These are phyloP conservation scores for Populus ilicifolia DNA, from an alignment of 345 rosid genomes.

Conservation along the genomic window DNA sequence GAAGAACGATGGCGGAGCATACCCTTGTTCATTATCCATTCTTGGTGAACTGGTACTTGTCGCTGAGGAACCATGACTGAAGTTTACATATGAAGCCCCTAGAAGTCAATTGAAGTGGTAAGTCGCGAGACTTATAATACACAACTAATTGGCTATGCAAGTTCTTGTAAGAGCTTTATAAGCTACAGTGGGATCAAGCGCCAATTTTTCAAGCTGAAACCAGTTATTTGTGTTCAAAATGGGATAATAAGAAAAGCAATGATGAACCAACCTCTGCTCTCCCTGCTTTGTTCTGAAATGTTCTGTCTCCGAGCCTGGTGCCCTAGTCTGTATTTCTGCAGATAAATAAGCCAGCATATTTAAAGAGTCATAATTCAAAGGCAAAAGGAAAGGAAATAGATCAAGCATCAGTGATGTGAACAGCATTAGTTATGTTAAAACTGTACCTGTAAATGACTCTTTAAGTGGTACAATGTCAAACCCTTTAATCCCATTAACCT, in stretches of 20 bases:
- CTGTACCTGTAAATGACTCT: constrained; percentile 88
- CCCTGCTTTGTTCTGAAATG: constrained; percentile 37
- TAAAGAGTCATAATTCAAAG: background rate
- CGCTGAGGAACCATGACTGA: constrained; percentile 29
- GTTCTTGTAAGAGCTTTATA: background rate
- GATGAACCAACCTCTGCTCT: constrained; percentile 38
- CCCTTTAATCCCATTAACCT: constrained; percentile 91
- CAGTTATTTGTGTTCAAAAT: background rate
- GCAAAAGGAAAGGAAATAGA: background rate
- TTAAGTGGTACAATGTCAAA: constrained; percentile 82
- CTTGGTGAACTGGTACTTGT: constrained; percentile 29
- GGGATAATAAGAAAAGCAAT: background rate
- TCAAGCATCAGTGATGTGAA: background rate
- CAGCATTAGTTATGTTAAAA: background rate
- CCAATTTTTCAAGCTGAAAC: too few species aligned
- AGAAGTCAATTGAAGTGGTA: background rate
- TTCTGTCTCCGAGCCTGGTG: constrained; percentile 54
- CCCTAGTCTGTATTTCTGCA: constrained; percentile 83
- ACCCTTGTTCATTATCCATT: constrained; percentile 39
- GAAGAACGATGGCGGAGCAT: background rate
- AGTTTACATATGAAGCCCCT: constrained; percentile 49
- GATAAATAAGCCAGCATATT: background rate
- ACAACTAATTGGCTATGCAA: background rate
- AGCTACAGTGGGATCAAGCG: background rate
- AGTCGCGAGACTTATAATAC: background rate